phyloP scores from a whole-genome alignment of 345 rosid species.

The Eucalyptus marginata region DNA sequence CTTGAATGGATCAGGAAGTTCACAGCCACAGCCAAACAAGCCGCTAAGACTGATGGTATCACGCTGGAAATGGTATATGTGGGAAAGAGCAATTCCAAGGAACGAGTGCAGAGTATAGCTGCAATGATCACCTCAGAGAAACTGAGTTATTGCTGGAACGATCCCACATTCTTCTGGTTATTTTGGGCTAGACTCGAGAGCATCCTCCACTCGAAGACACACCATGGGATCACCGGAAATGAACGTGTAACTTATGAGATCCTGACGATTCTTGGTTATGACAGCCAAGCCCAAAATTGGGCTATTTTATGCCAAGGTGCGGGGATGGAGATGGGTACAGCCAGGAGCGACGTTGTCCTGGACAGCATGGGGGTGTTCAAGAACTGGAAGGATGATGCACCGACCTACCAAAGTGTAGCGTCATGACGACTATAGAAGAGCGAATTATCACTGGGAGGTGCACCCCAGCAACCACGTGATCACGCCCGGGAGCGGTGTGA shows the following conservation, averaged over 20 bases:
- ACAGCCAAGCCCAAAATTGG: conserved; percentile 5
- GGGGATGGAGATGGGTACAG: not conserved
- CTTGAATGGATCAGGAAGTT: conserved; percentile 18
- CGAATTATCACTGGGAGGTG: not conserved
- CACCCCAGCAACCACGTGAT: conserved; percentile 7
- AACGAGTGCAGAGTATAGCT: not conserved
- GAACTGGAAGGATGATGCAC: too few relatives aligned
- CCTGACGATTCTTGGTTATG: conserved; percentile 1
- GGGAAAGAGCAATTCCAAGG: not conserved
- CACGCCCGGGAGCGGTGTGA: not conserved
- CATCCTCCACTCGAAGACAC: conserved; percentile 10
- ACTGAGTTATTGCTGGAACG: not conserved
- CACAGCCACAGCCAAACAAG: not conserved
- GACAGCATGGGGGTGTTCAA: not conserved
- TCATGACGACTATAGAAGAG: too few relatives aligned
- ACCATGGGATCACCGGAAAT: not conserved
- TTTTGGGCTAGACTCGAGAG: conserved; percentile 24
- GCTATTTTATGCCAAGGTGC: not conserved
- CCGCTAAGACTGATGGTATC: too few relatives aligned
- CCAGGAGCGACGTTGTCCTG: not conserved
- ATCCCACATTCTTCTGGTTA: not conserved
- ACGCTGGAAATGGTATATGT: too few relatives aligned
- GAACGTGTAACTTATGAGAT: conserved; percentile 4
- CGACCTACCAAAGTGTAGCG: too few relatives aligned
- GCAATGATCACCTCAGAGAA: not conserved